phyloP scores from a whole-genome alignment of 805 yeast genomes.

The Pichia paraexigua region DNA sequence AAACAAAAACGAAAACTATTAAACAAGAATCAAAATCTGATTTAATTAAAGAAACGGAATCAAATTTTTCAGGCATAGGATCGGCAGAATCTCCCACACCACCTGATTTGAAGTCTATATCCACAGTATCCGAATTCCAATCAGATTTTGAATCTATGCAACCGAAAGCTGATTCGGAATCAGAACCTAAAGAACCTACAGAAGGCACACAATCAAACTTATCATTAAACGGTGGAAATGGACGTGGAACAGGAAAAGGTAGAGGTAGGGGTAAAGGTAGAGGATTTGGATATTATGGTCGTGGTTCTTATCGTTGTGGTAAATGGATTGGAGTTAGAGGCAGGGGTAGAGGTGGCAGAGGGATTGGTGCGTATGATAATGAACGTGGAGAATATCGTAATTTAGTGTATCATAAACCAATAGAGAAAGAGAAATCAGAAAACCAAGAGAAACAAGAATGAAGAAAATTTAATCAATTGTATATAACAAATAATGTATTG shows the following conservation, averaged over 20 bases:
- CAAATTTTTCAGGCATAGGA: not conserved
- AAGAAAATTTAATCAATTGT: not conserved
- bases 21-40: not conserved
- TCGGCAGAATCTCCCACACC: too few relatives aligned
- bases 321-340: conserved; percentile 10
- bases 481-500: not conserved
- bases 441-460: not conserved
- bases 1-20: not conserved
- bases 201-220: not conserved
- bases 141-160: too few relatives aligned
- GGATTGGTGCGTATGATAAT: conserved; percentile 8
- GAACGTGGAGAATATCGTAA: conserved; percentile 7
- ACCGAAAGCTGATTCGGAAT: too few relatives aligned
- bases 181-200: not conserved
- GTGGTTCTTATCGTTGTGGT: conserved; percentile 4
- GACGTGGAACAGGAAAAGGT: conserved; percentile 11
- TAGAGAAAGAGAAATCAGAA: not conserved
- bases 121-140: too few relatives aligned
- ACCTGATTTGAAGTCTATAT: too few relatives aligned
- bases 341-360: conserved; percentile 12
- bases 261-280: conserved; percentile 4
- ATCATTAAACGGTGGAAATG: not conserved
- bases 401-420: conserved; percentile 17
- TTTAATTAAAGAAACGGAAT: too few relatives aligned
- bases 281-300: conserved; percentile 1